Base-by-base conservation (phyloP, 1,139 yeast species). In the Pichiaceae sp. region DNA sequence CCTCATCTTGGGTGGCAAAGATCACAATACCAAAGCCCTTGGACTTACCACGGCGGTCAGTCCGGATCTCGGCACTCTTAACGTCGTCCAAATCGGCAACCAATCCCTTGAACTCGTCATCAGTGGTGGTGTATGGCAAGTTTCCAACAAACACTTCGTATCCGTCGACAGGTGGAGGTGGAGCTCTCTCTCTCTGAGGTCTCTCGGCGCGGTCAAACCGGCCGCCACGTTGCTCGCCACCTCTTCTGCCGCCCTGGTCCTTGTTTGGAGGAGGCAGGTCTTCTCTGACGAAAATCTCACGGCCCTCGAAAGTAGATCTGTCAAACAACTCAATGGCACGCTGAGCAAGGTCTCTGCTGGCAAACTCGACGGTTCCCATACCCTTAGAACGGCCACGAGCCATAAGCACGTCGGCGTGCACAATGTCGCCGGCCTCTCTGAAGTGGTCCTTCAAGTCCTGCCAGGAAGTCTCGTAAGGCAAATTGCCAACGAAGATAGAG, bases 341-440 rank as follows among this genome's bases (percentile, higher is more conserved):
- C 38, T 70, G 72, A 3, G 89, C 97, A 41, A 78, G 85, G 17
- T 73, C 79, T 39, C 70, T 66, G 37, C 68, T 66, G 12, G 77
- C 66, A 53, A 82, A 91, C 59, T 91, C 97, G 29, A 91, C 96
- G 16, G 96, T 85, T 36, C 89, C 93, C 91, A 80, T 82, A 45
- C 98, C 89, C 64, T 93, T 68, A 59, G 89, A 81, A 23, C 27
- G 17, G 39, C 95, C 94, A 48, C 81, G 73, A 40, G 74, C 70
- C n/a, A 81, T 78, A 39, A 89, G 82, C 38, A 91, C 81, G 56
- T 89, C 96, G 2, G 96, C 95, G 47, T 86, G 74, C 16, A 81
- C 71, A 35, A 91, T 85, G 27, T 70, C 73, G 44, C 94, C 95
- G 31, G 79, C 78, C 31, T 59, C 62, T 15, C 65, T 62, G 54